Evolutionary conservation across 495 filamentous ascomycete species (phyloP), one percentile per base, ranked within the genome.

Genomic region (Penicillium tannophilum): DNA sequence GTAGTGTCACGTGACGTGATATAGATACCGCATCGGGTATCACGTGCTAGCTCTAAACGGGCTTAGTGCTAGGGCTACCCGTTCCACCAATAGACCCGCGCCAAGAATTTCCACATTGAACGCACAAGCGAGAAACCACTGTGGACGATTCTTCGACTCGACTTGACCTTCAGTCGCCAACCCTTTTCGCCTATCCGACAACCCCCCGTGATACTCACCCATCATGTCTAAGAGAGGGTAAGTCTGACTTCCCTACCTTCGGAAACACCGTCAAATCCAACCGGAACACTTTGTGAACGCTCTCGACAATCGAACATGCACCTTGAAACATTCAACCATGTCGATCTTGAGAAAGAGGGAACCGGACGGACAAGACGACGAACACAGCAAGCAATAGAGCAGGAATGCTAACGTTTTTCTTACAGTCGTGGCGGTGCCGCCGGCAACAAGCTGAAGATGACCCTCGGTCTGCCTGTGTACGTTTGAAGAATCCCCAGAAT

Each of bases 361-460:
- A 48, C 28, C 31, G 55, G 45, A 35, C 35, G 48, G 58, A 43
- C 39, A 43, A 58, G 7, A 45, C 43, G 47, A 58, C 24, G 43
- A n/a, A 58, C 20, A 24, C 35, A 47, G 31, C 48, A 41, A 44
- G 4, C 9, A 54, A 26, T 12, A 56, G 55, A 63, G 55, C 51
- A 31, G 31, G 52, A 58, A 46, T 28, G 61, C 72, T 79, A 69
- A 78, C 63, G 31, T 61, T 64, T 55, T 47, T 59, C 48, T 45
- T 56, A 74, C 60, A 86, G 83, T 76, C 81, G 93, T 72, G 90
- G 90, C 84, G 90, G 89, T 89, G 89, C 90, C 84, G 86, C 93
- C 67, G 95, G 94, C 85, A 96, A 96, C 90, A 98, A 98, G 90
- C 88, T 98, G 64, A 98, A 97, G 89, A 98, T 98, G 94, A 96